phyloP scores from a whole-genome alignment of 75 land plant genomes.

The Chamaecyparis obtusa region DNA sequence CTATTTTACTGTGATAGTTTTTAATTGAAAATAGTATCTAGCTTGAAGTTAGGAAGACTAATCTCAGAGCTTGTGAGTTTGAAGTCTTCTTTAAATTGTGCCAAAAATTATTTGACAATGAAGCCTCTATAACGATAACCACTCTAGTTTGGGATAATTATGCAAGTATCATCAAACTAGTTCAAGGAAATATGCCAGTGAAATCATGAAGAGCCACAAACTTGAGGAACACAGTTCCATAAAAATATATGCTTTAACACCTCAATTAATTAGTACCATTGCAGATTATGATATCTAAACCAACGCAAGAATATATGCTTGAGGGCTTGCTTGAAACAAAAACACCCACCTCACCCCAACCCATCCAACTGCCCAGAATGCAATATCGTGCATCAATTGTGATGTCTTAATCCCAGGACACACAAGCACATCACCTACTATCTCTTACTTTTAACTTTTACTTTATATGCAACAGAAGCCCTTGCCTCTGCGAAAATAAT shows the following conservation, averaged over 20 bases:
- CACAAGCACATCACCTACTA: conserved; percentile 16
- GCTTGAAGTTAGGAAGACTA: too few species aligned
- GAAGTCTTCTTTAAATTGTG: too few species aligned
- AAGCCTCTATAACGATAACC: too few species aligned
- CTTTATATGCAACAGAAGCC: conserved; percentile 13
- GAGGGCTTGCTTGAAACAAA: background rate
- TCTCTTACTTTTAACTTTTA: background rate
- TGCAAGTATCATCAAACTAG: too few species aligned
- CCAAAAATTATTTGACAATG: too few species aligned
- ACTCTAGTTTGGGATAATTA: too few species aligned
- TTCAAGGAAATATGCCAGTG: too few species aligned
- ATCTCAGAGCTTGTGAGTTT: too few species aligned
- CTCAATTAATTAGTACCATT: background rate
- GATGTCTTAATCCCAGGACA: conserved; percentile 14
- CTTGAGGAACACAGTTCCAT: background rate
- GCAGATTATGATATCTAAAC: background rate
- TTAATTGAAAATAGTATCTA: too few species aligned
- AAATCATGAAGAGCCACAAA: background rate
- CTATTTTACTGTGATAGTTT: too few species aligned
- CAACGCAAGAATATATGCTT: background rate
- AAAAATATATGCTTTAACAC: background rate
- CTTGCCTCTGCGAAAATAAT: conserved; percentile 25
- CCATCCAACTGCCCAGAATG: conserved; percentile 11
- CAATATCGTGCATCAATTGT: conserved; percentile 7
- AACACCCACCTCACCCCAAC: conserved; percentile 1